These are phyloP conservation scores for Sclerotiophoma versabilis DNA, from an alignment of 2,329 filamentous ascomycete genomes.

Conservation along the genomic window DNA sequence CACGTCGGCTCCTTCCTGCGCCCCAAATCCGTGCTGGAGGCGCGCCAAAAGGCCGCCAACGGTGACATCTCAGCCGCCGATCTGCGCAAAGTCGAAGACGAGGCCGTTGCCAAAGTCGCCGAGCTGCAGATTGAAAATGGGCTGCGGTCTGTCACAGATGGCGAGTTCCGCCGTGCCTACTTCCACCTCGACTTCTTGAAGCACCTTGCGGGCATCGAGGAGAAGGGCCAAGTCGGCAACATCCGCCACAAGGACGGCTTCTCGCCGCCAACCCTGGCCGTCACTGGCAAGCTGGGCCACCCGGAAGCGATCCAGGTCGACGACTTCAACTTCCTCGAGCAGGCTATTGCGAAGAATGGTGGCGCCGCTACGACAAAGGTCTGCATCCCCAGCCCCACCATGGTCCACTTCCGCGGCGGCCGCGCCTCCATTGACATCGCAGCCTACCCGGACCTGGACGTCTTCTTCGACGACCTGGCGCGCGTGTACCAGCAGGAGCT, in stretches of 20 bases:
- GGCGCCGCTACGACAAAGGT: slow-evolving; percentile 59
- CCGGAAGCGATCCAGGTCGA: slow-evolving; percentile 63
- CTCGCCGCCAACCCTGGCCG: slow-evolving; percentile 62
- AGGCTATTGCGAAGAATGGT: slow-evolving; percentile 52
- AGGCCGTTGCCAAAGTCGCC: slow-evolving; percentile 58
- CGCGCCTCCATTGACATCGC: slow-evolving; percentile 60
- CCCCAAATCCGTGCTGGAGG: slow-evolving; percentile 58
- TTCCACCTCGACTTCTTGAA: slow-evolving; percentile 67
- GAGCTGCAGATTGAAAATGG: slow-evolving; percentile 59
- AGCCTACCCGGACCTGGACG: slow-evolving; percentile 63
- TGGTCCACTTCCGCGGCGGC: slow-evolving; percentile 66
- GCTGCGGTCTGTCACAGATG: slow-evolving; percentile 61
- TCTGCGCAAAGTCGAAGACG: slow-evolving; percentile 61
- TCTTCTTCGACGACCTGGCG: slow-evolving; percentile 64
- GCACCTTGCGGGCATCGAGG: slow-evolving; percentile 62
- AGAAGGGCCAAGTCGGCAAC: slow-evolving; percentile 57
- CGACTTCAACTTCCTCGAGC: slow-evolving; percentile 63
- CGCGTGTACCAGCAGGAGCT: slow-evolving; percentile 64
- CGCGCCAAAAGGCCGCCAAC: slow-evolving; percentile 57
- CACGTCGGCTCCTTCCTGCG: slow-evolving; percentile 65
- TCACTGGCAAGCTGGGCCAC: slow-evolving; percentile 62
- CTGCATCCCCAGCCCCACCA: slow-evolving; percentile 65
- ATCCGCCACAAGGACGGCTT: slow-evolving; percentile 53
- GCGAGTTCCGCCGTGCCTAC: slow-evolving; percentile 64
- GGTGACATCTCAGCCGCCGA: slow-evolving; percentile 53